Conservation (phyloP, 108 stramenopile genomes). For the Fistulifera pelliculosa region DNA sequence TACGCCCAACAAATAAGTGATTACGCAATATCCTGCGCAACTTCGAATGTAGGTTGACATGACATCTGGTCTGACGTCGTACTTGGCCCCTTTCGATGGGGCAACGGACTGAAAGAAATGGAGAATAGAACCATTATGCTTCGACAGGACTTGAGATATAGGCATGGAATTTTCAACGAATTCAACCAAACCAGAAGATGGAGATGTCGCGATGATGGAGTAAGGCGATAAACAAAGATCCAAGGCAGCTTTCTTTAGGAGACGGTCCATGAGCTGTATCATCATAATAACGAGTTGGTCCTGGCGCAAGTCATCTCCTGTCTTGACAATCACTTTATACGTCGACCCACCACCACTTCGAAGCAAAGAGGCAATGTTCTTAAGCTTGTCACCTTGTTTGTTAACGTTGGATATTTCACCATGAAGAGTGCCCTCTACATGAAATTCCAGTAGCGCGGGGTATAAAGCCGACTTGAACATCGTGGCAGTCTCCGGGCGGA, state of each 20-base stretch:
- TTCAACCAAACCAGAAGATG: constrained; percentile 88
- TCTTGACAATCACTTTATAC: constrained; percentile 94
- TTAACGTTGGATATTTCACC: neutral
- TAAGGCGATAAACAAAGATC: constrained; percentile 77
- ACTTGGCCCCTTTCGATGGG: constrained; percentile 58
- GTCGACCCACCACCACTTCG: constrained; percentile 5
- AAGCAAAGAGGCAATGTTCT: neutral
- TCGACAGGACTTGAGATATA: constrained; percentile 83
- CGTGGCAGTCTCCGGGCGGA: constrained; percentile 46
- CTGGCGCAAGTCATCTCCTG: constrained; percentile 97
- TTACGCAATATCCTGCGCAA: constrained; percentile 98
- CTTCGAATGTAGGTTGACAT: constrained; percentile 87
- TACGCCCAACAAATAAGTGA: constrained; percentile 92
- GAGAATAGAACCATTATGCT: constrained; percentile 72
- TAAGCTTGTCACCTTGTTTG: neutral
- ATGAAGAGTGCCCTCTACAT: constrained; percentile 27
- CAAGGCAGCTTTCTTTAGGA: constrained; percentile 91
- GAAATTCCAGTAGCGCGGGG: constrained; percentile 91
- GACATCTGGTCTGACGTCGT: constrained; percentile 69
- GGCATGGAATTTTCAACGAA: constrained; percentile 91
- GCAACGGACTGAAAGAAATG: constrained; percentile 57
- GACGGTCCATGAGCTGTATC: constrained; percentile 94
- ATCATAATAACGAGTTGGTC: constrained; percentile 98
- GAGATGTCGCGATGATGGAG: constrained; percentile 87
- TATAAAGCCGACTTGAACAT: constrained; percentile 95